Percentiles rank a stretch among this genome's conserved stretches.
Conservation (phyloP, 2,329 filamentous ascomycete species). For the Talaromyces amestolkiae region DNA sequence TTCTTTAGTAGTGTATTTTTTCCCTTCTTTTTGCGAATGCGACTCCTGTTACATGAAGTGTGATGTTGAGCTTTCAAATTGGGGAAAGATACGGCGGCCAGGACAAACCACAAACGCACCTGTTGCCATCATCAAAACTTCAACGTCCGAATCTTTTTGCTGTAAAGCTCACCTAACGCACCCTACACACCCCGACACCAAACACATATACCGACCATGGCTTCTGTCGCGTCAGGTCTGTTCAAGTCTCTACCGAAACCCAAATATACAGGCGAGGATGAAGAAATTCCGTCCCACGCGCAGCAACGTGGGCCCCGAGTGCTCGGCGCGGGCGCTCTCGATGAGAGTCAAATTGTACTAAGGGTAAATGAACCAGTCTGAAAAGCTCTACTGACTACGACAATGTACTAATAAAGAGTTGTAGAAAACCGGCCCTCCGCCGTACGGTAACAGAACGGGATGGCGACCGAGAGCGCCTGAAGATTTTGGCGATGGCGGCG, state of each 20-base stretch:
- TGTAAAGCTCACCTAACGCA: background rate
- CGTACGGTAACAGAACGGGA: constrained; percentile 81
- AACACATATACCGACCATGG: constrained; percentile 47
- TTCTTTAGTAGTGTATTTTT: background rate
- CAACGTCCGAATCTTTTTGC: background rate
- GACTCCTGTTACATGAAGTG: background rate
- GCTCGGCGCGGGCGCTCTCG: constrained; percentile 72
- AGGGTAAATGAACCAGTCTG: constrained; percentile 52
- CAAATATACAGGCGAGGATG: constrained; percentile 85
- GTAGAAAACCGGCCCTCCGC: constrained; percentile 75
- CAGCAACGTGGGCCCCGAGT: constrained; percentile 79
- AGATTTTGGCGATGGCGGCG: constrained; percentile 94
- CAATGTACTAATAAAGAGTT: background rate
- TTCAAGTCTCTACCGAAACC: constrained; percentile 81
- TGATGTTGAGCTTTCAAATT: background rate
- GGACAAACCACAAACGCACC: constrained; percentile 15
- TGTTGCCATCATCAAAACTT: constrained; percentile 15
- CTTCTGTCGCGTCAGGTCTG: constrained; percentile 68
- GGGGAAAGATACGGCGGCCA: constrained; percentile 4
- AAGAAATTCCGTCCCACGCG: constrained; percentile 69
- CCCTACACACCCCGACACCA: background rate
- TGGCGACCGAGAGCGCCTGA: constrained; percentile 87
- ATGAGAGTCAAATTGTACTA: constrained; percentile 81
- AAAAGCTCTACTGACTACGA: background rate
- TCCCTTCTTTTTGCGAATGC: too few relatives aligned